Conservation (phyloP, 1,284 basidiomycete species). For the Ganoderma resinaceum region DNA sequence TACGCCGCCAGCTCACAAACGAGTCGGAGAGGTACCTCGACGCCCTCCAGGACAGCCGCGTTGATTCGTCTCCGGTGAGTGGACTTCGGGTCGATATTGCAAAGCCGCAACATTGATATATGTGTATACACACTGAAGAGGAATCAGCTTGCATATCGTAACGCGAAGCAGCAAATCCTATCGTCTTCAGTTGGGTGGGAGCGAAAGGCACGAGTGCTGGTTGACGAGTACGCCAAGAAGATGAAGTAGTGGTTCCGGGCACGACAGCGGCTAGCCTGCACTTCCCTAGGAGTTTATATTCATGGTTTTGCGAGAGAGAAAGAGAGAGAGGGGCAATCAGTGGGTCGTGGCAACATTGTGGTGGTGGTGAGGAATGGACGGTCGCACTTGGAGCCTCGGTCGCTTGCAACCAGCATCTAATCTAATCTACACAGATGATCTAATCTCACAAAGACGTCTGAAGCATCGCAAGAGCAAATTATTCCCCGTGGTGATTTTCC, state of each 20-base stretch:
- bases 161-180: neutral
- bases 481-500: too few relatives aligned
- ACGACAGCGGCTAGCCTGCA: too few relatives aligned
- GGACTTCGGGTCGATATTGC: neutral
- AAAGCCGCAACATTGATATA: neutral
- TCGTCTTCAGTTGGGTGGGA: neutral
- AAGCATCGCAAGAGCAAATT: too few relatives aligned
- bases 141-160: neutral
- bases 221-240: neutral
- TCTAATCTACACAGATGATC: too few relatives aligned
- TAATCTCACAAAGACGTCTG: too few relatives aligned
- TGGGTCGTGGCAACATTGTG: too few relatives aligned
- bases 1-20: neutral
- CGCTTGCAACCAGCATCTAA: too few relatives aligned
- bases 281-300: too few relatives aligned
- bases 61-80: neutral
- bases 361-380: too few relatives aligned
- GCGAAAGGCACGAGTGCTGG: neutral
- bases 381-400: too few relatives aligned
- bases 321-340: too few relatives aligned
- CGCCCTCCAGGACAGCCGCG: neutral
- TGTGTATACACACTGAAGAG: neutral
- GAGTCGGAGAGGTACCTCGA: neutral
- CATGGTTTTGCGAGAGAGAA: too few relatives aligned
- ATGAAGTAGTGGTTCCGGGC: neutral